Evolutionary conservation across 1,284 basidiomycete species (phyloP).

Genomic region (Heterobasidion occidentale): DNA sequence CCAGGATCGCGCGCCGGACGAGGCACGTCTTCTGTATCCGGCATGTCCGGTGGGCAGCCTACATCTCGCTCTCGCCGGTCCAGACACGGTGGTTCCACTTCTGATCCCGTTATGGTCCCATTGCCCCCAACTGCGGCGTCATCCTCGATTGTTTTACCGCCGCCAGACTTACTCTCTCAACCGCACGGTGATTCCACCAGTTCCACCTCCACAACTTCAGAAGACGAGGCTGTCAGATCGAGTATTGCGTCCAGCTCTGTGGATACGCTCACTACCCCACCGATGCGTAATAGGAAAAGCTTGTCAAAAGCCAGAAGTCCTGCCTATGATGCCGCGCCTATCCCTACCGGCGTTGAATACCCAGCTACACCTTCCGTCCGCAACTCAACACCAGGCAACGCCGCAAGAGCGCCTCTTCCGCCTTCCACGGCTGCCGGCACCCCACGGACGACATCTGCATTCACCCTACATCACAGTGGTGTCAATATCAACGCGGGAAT

Average conservation of each 20-base stretch:
- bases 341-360: slow-evolving; percentile 14
- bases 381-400: not conserved
- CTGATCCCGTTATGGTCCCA: not conserved
- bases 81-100: not conserved
- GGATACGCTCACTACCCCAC: slow-evolving; percentile 19
- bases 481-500: slow-evolving; percentile 7
- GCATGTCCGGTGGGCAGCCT: not conserved
- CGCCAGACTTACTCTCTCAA: not conserved
- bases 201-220: slow-evolving; percentile 10
- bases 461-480: not conserved
- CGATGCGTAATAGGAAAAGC: slow-evolving; percentile 8
- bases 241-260: slow-evolving; percentile 15
- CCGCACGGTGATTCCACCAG: slow-evolving; percentile 9
- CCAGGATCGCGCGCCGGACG: not conserved
- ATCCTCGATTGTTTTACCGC: not conserved
- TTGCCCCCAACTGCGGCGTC: not conserved
- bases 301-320: slow-evolving; percentile 12
- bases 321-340: slow-evolving; percentile 18
- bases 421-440: slow-evolving; percentile 10
- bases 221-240: slow-evolving; percentile 17
- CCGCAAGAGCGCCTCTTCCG: slow-evolving; percentile 13
- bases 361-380: slow-evolving; percentile 16
- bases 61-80: not conserved
- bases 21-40: not conserved
- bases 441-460: slow-evolving; percentile 3